phyloP scores from a whole-genome alignment of 257 asterid genomes.

The Voacanga thouarsii region DNA sequence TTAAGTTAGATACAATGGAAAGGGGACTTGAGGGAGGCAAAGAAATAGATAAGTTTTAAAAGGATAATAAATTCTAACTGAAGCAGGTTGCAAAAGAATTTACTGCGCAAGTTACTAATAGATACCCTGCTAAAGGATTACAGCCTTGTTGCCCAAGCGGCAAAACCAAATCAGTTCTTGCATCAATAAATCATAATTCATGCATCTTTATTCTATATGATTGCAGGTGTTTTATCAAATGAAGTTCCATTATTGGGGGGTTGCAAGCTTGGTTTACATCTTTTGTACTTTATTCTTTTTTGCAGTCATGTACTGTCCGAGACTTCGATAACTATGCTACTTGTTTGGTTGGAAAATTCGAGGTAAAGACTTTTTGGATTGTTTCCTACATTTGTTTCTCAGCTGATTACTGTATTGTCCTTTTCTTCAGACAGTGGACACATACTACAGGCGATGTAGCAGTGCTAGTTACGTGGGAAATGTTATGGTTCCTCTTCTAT shows the following conservation, averaged over 20 bases:
- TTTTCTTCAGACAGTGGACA: slow-evolving; percentile 70
- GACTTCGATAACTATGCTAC: slow-evolving; percentile 82
- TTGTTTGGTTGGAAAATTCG: slow-evolving; percentile 64
- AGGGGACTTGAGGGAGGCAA: neutral
- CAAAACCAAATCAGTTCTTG: neutral
- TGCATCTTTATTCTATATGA: neutral
- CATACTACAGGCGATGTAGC: slow-evolving; percentile 79
- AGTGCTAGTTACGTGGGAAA: slow-evolving; percentile 64
- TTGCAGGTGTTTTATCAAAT: neutral
- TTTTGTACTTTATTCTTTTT: neutral
- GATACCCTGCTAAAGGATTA: neutral
- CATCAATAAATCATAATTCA: neutral
- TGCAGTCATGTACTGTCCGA: slow-evolving; percentile 67
- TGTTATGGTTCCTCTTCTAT: slow-evolving; percentile 82
- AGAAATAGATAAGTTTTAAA: neutral
- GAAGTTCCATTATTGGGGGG: neutral
- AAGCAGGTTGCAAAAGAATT: neutral
- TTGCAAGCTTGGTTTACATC: neutral
- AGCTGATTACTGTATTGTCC: slow-evolving; percentile 11
- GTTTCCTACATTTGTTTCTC: neutral
- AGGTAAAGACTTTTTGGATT: slow-evolving; percentile 44
- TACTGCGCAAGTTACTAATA: neutral
- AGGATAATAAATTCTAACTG: neutral
- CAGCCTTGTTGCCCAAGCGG: neutral
- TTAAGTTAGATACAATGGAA: neutral